These are phyloP conservation scores for Panaeolus cyanescens DNA, from an alignment of 768 basidiomycete species.

Conservation along the genomic window DNA sequence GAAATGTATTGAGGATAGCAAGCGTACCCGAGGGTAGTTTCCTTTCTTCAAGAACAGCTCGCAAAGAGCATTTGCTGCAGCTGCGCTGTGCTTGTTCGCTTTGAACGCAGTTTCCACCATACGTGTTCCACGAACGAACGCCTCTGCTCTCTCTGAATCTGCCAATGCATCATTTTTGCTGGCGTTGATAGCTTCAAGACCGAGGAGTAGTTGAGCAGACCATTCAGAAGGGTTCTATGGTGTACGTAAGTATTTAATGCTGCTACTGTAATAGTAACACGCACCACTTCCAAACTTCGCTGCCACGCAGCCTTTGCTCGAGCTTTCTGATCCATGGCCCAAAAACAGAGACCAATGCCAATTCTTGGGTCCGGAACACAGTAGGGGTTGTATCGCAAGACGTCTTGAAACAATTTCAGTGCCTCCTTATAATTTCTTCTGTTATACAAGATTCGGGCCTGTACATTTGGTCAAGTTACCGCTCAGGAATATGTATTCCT, in stretches of 20 bases:
- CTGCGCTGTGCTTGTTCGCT: slow-evolving; percentile 72
- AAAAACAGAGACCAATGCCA: slow-evolving; percentile 93
- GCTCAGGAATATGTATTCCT: background rate
- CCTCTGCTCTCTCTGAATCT: slow-evolving; percentile 62
- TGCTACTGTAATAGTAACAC: slow-evolving; percentile 27
- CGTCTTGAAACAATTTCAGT: slow-evolving; percentile 83
- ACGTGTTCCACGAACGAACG: slow-evolving; percentile 67
- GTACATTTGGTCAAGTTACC: slow-evolving; percentile 1
- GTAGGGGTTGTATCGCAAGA: slow-evolving; percentile 73
- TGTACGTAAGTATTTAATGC: background rate
- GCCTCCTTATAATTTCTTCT: slow-evolving; percentile 77
- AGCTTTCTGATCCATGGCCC: slow-evolving; percentile 82
- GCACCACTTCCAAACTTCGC: slow-evolving; percentile 80
- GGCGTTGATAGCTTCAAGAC: slow-evolving; percentile 83
- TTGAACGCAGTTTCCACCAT: slow-evolving; percentile 81
- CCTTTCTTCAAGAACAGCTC: slow-evolving; percentile 78
- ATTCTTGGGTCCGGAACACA: slow-evolving; percentile 93
- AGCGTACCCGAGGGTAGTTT: slow-evolving; percentile 56
- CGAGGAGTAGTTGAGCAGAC: slow-evolving; percentile 81
- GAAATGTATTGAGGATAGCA: background rate
- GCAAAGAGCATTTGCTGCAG: slow-evolving; percentile 82
- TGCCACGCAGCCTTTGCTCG: slow-evolving; percentile 92
- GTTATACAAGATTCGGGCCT: slow-evolving; percentile 88
- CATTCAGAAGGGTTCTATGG: slow-evolving; percentile 75
- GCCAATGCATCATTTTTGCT: slow-evolving; percentile 71